Evolutionary conservation across 2,329 filamentous ascomycete genomes (phyloP).

Genomic region (Exophiala phaeomuriformis): DNA sequence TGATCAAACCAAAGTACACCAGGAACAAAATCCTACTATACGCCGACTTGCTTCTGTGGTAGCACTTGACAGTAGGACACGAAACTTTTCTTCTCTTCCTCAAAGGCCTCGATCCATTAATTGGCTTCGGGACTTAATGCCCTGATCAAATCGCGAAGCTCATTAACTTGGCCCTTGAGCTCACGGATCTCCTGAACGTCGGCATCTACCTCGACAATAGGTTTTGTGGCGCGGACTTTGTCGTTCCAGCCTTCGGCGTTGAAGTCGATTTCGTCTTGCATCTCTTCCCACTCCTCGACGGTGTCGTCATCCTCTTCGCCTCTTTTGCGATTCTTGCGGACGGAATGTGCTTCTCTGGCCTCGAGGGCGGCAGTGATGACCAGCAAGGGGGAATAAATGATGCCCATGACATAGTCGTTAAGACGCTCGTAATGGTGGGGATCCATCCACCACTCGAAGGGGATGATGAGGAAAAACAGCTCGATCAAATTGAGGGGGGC

Average conservation of each 20-base stretch:
- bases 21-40: too few relatives aligned
- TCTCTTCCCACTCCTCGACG: conserved; percentile 88
- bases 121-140: conserved; percentile 16
- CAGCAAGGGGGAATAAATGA: conserved; percentile 77
- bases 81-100: too few relatives aligned
- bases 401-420: conserved; percentile 82
- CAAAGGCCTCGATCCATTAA: conserved; percentile 31
- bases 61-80: too few relatives aligned
- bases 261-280: conserved; percentile 64
- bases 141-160: conserved; percentile 49
- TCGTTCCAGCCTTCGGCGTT: conserved; percentile 80
- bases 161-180: conserved; percentile 48
- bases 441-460: conserved; percentile 95
- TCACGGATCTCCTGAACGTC: conserved; percentile 58
- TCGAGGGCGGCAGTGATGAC: conserved; percentile 69
- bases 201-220: conserved; percentile 73
- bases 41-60: too few relatives aligned
- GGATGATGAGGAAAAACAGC: conserved; percentile 67
- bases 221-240: conserved; percentile 64
- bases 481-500: conserved; percentile 92
- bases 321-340: conserved; percentile 64
- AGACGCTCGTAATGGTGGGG: conserved; percentile 64
- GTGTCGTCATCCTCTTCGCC: conserved; percentile 87
- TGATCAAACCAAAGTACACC: too few relatives aligned
- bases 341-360: conserved; percentile 56